These are phyloP conservation scores for Colletotrichum karsti DNA, from an alignment of 2,329 filamentous ascomycete genomes.

Conservation along the genomic window DNA sequence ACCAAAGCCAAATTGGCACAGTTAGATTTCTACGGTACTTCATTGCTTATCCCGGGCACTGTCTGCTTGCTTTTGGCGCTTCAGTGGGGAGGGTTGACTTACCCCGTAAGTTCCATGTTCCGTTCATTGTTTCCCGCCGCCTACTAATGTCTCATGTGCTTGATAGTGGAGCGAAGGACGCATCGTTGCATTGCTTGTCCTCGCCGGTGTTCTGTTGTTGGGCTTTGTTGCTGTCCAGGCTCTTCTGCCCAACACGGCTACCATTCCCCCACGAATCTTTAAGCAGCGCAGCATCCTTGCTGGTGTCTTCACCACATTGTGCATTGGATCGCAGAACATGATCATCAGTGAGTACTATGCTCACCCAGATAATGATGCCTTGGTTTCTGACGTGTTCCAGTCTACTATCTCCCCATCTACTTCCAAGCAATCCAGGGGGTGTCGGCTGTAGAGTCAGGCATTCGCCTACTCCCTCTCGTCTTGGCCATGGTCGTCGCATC, in stretches of 20 bases:
- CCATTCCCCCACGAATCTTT: slow-evolving; percentile 50
- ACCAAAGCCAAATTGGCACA: slow-evolving; percentile 35
- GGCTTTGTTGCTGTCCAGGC: slow-evolving; percentile 52
- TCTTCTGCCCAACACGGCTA: slow-evolving; percentile 46
- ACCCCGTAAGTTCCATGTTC: slow-evolving; percentile 25
- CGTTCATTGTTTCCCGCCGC: background rate
- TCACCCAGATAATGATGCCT: background rate
- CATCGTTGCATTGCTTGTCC: slow-evolving; percentile 53
- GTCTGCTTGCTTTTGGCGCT: slow-evolving; percentile 55
- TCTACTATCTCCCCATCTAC: slow-evolving; percentile 54
- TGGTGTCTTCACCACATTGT: slow-evolving; percentile 54
- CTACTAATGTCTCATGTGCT: background rate
- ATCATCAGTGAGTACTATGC: slow-evolving; percentile 49
- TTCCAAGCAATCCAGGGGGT: slow-evolving; percentile 54
- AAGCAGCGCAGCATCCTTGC: slow-evolving; percentile 51
- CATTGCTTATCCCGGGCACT: slow-evolving; percentile 34
- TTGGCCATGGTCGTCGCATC: slow-evolving; percentile 45
- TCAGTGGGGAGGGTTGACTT: slow-evolving; percentile 52
- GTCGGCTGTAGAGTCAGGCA: slow-evolving; percentile 46
- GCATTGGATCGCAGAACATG: slow-evolving; percentile 58
- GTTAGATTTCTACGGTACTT: slow-evolving; percentile 32
- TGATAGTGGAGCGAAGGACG: slow-evolving; percentile 48
- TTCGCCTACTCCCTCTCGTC: slow-evolving; percentile 48
- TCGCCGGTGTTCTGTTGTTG: slow-evolving; percentile 54
- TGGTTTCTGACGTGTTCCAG: slow-evolving; percentile 43